Percentiles rank a stretch among this genome's conserved stretches.
These are phyloP conservation scores for Cutaneotrichosporon dermatis DNA, from an alignment of 1,284 basidiomycete species.

Conservation along the genomic window DNA sequence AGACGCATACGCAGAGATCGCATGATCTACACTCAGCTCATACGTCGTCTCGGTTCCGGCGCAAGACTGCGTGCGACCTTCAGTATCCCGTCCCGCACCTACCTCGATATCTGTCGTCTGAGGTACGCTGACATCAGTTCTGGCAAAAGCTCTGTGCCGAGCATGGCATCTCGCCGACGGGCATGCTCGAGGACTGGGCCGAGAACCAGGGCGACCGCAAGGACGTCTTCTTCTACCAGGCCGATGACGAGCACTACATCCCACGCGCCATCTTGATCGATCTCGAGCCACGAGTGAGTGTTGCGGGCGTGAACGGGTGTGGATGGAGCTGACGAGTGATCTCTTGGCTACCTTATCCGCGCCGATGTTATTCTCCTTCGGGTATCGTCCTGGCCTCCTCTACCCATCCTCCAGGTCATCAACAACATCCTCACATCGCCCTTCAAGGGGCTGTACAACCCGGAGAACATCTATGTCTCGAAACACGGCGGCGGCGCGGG, in stretches of 20 bases:
- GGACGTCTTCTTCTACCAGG: conserved; percentile 99
- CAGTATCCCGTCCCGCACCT: too few relatives aligned
- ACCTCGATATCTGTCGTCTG: too few relatives aligned
- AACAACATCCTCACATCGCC: conserved; percentile 90
- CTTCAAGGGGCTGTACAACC: conserved; percentile 92
- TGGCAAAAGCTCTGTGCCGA: conserved; percentile 95
- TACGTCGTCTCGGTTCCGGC: too few relatives aligned
- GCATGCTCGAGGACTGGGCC: conserved; percentile 89
- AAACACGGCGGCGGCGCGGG: conserved; percentile 97
- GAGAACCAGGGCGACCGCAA: conserved; percentile 87
- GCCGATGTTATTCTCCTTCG: too few relatives aligned
- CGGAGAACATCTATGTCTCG: conserved; percentile 93
- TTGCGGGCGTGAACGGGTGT: too few relatives aligned
- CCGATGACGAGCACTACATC: conserved; percentile 99
- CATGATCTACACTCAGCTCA: too few relatives aligned
- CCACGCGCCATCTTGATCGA: conserved; percentile 95
- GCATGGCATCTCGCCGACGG: conserved; percentile 90
- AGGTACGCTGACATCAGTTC: conserved; percentile 53
- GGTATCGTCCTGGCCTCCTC: neutral
- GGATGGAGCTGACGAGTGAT: too few relatives aligned
- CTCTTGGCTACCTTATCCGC: too few relatives aligned
- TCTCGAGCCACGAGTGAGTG: conserved; percentile 86
- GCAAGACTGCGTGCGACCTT: too few relatives aligned
- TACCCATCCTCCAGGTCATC: conserved; percentile 65
- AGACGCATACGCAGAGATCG: too few relatives aligned